These are phyloP conservation scores for Lepidium didymum DNA, from an alignment of 345 rosid species.

Conservation along the genomic window DNA sequence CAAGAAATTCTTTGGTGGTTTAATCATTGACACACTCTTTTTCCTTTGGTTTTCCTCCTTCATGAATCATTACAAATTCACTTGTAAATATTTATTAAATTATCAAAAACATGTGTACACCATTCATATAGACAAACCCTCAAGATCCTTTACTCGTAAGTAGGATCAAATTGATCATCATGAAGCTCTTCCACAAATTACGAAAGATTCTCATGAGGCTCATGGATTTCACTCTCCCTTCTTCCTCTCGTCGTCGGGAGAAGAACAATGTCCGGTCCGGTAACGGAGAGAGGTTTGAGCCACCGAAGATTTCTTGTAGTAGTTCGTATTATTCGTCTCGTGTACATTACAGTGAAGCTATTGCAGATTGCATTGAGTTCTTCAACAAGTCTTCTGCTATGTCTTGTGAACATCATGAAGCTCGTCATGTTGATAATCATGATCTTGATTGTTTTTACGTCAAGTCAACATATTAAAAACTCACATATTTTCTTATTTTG, in stretches of 20 bases:
- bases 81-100: background rate
- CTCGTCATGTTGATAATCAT: constrained; percentile 37
- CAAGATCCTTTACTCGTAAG: background rate
- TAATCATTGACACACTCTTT: constrained; percentile 28
- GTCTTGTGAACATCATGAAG: constrained; percentile 49
- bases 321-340: constrained; percentile 74
- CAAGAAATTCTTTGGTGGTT: constrained; percentile 22
- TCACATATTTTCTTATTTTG: too few species aligned
- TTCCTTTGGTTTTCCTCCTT: constrained; percentile 13
- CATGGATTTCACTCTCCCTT: constrained; percentile 44
- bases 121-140: constrained; percentile 34
- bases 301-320: constrained; percentile 84
- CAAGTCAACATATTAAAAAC: background rate
- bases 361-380: constrained; percentile 96
- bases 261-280: background rate
- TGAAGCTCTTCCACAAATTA: constrained; percentile 65
- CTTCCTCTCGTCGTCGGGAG: constrained; percentile 7
- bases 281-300: constrained; percentile 45
- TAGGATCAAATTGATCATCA: constrained; percentile 21
- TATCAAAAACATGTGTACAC: constrained; percentile 16
- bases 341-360: constrained; percentile 70
- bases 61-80: constrained; percentile 19
- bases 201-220: constrained; percentile 63
- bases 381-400: constrained; percentile 72
- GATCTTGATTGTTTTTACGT: constrained; percentile 38